Evolutionary conservation across 2,329 filamentous ascomycete genomes (phyloP).

Genomic region (Aspergillus transmontanensis): DNA sequence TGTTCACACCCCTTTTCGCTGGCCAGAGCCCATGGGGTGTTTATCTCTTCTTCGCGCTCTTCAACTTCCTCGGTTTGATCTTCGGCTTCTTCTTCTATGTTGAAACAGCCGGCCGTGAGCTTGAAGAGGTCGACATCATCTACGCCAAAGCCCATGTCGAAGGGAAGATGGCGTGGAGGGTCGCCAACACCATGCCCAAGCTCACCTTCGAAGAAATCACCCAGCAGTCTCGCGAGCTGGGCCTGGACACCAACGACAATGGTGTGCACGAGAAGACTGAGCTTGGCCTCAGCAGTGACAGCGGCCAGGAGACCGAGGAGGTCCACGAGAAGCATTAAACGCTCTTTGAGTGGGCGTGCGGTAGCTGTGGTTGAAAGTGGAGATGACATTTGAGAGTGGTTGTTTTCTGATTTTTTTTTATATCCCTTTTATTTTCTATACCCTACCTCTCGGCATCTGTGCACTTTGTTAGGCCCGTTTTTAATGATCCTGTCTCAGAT

Average conservation of each 20-base stretch:
- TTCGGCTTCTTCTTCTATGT: conserved; percentile 56
- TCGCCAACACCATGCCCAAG: conserved; percentile 32
- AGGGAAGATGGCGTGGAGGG: conserved; percentile 31
- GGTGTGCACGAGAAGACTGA: conserved; percentile 20
- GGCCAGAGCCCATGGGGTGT: conserved; percentile 37
- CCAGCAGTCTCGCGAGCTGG: conserved; percentile 27
- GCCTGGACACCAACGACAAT: conserved; percentile 19
- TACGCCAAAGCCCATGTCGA: conserved; percentile 43
- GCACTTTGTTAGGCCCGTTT: too few species aligned
- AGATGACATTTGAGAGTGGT: background rate
- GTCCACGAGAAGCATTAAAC: background rate
- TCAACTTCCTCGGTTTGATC: conserved; percentile 48
- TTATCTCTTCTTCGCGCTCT: conserved; percentile 44
- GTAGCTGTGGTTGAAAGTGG: background rate
- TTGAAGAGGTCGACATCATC: conserved; percentile 45
- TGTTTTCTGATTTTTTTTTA: background rate
- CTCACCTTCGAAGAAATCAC: conserved; percentile 30
- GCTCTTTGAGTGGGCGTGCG: background rate
- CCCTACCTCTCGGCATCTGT: background rate
- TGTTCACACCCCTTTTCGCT: conserved; percentile 48
- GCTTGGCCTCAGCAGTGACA: conserved; percentile 19
- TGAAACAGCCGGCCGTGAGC: conserved; percentile 47
- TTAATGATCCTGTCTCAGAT: too few species aligned
- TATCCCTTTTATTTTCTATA: background rate
- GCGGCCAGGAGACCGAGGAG: conserved; percentile 15